A percentile compares a stretch with the other conserved stretches of the same genome.
Evolutionary conservation across 140 eudicot species (phyloP).

Genomic region (Anethum foeniculum): DNA sequence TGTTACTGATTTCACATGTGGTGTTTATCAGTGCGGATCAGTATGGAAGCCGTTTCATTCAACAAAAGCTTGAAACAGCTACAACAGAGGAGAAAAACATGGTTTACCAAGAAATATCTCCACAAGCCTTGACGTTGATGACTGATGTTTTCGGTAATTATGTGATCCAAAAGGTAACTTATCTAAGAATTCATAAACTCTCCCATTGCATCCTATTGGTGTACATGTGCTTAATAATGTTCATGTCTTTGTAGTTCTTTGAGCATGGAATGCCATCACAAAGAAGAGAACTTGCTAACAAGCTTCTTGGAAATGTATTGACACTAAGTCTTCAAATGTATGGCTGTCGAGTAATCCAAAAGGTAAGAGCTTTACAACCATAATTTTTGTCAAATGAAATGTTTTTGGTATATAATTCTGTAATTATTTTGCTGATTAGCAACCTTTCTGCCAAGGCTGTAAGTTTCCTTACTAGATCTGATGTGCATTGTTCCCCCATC

Average conservation of each 20-base stretch:
- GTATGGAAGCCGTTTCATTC: conserved; percentile 55
- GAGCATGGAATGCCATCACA: conserved; percentile 29
- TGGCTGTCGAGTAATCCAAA: conserved; percentile 60
- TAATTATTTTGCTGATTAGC: too few relatives aligned
- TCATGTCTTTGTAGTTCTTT: conserved; percentile 8
- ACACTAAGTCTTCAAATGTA: conserved; percentile 50
- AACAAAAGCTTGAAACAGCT: conserved; percentile 47
- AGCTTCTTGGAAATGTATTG: conserved; percentile 33
- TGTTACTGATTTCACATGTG: not conserved
- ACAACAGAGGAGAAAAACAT: conserved; percentile 31
- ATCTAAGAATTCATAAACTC: not conserved
- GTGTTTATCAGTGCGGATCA: conserved; percentile 34
- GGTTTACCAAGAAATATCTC: conserved; percentile 42
- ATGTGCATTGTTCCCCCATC: not conserved
- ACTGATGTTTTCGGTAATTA: conserved; percentile 62
- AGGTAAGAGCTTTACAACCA: conserved; percentile 25
- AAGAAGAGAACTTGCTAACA: conserved; percentile 32
- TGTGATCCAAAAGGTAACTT: conserved; percentile 54
- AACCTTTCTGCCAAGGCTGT: not conserved
- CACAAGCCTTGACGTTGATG: conserved; percentile 39
- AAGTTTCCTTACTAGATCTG: not conserved
- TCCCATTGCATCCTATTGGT: not conserved
- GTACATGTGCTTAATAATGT: not conserved
- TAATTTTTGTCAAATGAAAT: not conserved
- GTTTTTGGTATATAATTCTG: not conserved